A percentile compares a stretch with the other conserved stretches of the same genome.
Conservation (phyloP, 768 basidiomycete genomes). For the Pleurotus giganteus region DNA sequence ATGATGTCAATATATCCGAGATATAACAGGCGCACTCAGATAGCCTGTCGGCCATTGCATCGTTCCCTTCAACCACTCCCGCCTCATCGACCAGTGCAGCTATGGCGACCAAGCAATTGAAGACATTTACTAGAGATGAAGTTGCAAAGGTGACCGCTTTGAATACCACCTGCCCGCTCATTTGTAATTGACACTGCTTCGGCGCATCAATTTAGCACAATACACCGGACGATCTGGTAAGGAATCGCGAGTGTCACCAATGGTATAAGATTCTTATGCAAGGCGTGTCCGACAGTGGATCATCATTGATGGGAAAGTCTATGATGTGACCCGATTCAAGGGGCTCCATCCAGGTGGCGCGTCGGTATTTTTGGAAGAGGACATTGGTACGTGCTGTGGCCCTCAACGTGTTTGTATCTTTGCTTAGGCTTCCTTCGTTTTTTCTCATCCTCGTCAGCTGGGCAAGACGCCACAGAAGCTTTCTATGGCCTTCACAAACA, state of each 20-base stretch:
- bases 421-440: background rate
- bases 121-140: conserved; percentile 36
- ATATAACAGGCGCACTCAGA: conserved; percentile 1
- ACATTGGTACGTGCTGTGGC: conserved; percentile 52
- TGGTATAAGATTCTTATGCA: background rate
- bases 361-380: conserved; percentile 68
- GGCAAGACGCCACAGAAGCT: conserved; percentile 74
- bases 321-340: conserved; percentile 76
- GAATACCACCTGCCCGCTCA: background rate
- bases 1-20: background rate
- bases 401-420: background rate
- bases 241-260: conserved; percentile 16
- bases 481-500: conserved; percentile 77
- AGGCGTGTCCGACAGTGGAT: conserved; percentile 56
- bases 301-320: conserved; percentile 81
- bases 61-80: background rate
- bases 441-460: conserved; percentile 47
- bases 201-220: conserved; percentile 56
- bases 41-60: background rate
- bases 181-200: background rate
- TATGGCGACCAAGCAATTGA: conserved; percentile 36
- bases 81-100: background rate
- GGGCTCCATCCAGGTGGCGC: conserved; percentile 81
- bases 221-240: conserved; percentile 63
- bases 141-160: conserved; percentile 38